Evolutionary conservation across 805 yeast species (phyloP).

Genomic region (Candida silvatica): DNA sequence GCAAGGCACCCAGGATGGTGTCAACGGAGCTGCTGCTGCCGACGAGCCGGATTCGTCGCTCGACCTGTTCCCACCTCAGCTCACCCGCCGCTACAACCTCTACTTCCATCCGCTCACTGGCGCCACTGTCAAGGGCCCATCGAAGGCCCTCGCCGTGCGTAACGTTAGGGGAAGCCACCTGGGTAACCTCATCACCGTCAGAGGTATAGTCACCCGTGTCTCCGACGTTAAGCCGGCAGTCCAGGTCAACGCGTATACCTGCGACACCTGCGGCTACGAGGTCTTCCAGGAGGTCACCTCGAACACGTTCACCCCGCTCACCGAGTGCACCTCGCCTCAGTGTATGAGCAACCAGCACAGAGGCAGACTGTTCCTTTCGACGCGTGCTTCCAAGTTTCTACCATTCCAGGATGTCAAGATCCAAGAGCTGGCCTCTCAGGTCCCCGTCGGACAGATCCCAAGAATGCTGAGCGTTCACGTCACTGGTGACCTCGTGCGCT

Average conservation of each 20-base stretch:
- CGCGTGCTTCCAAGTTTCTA: conserved; percentile 91
- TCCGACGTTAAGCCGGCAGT: conserved; percentile 94
- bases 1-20: conserved; percentile 14
- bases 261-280: conserved; percentile 96
- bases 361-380: conserved; percentile 86
- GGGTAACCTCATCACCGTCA: conserved; percentile 81
- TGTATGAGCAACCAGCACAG: conserved; percentile 73
- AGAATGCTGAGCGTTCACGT: conserved; percentile 77
- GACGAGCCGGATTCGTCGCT: conserved; percentile 22
- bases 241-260: conserved; percentile 87
- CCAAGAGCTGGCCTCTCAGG: conserved; percentile 93
- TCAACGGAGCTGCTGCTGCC: conserved; percentile 9
- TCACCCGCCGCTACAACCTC: conserved; percentile 78
- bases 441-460: conserved; percentile 97
- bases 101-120: conserved; percentile 75
- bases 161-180: conserved; percentile 76
- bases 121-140: conserved; percentile 25
- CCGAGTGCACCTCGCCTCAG: conserved; percentile 75
- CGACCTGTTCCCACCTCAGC: conserved; percentile 69
- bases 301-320: conserved; percentile 77
- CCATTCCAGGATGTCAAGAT: conserved; percentile 93
- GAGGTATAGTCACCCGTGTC: conserved; percentile 93
- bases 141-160: conserved; percentile 75
- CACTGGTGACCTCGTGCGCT: conserved; percentile 85
- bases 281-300: conserved; percentile 90